These are phyloP conservation scores for Auxenochlorella pyrenoidosa DNA, from an alignment of 139 green algal species.

Conservation along the genomic window DNA sequence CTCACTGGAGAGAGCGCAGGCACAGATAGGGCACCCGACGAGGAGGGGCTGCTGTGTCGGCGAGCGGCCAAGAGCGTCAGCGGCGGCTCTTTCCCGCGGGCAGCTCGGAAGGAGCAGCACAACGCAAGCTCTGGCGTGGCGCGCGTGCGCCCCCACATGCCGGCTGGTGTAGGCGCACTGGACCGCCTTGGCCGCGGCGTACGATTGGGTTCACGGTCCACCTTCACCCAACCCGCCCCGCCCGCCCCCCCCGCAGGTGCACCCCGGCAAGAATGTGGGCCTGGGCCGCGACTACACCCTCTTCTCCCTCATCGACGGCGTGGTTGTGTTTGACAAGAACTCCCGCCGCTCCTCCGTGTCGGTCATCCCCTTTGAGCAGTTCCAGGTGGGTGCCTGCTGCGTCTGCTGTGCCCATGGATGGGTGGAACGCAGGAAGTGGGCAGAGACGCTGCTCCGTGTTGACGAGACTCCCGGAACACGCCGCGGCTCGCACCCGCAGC, in stretches of 20 bases:
- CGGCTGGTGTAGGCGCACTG: neutral
- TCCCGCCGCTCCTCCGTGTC: slow-evolving; percentile 36
- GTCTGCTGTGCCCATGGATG: neutral
- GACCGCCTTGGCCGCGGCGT: too few species aligned
- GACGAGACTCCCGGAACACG: too few species aligned
- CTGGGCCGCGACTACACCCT: slow-evolving; percentile 95
- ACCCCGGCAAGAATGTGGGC: slow-evolving; percentile 88
- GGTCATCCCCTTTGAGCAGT: slow-evolving; percentile 57
- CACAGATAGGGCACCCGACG: too few species aligned
- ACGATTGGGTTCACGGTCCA: too few species aligned
- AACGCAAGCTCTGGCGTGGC: neutral
- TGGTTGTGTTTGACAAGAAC: slow-evolving; percentile 90
- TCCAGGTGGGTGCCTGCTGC: slow-evolving; percentile 21
- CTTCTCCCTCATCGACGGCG: slow-evolving; percentile 85
- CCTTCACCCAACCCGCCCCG: too few species aligned
- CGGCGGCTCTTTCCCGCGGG: too few species aligned
- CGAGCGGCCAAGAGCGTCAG: too few species aligned
- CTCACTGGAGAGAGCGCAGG: too few species aligned
- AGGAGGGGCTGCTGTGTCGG: neutral
- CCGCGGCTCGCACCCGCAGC: too few species aligned
- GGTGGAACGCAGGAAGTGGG: too few species aligned
- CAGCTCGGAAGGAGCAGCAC: neutral
- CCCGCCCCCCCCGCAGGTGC: slow-evolving; percentile 62
- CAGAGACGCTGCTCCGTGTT: too few species aligned
- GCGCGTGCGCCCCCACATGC: too few species aligned